Evolutionary conservation across 2,329 filamentous ascomycete species (phyloP).

Genomic region (Colletotrichum orbiculare): DNA sequence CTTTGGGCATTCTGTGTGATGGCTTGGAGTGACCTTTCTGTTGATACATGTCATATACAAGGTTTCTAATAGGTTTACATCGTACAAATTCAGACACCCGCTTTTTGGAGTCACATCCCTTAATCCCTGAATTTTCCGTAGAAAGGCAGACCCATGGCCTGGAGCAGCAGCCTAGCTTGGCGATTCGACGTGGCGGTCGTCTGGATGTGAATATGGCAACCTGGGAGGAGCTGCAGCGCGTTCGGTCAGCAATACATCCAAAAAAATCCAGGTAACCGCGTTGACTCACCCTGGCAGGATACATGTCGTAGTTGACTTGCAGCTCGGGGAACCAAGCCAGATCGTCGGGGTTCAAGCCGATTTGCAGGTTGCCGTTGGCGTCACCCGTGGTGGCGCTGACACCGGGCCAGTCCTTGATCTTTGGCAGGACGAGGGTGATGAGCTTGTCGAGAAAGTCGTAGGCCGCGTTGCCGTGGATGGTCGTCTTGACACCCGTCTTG

Average conservation of each 20-base stretch:
- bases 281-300: conserved; percentile 57
- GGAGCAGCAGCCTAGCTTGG: conserved; percentile 79
- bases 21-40: conserved; percentile 27
- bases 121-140: conserved; percentile 73
- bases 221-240: conserved; percentile 75
- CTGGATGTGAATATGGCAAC: conserved; percentile 84
- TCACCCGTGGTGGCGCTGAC: conserved; percentile 76
- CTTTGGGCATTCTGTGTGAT: background rate
- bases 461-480: conserved; percentile 82
- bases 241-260: conserved; percentile 60
- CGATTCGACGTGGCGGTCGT: conserved; percentile 87
- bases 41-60: conserved; percentile 37
- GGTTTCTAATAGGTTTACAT: conserved; percentile 31
- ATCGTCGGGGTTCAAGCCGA: conserved; percentile 80
- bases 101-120: conserved; percentile 19
- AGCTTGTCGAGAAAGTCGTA: conserved; percentile 92
- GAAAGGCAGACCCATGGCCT: conserved; percentile 71
- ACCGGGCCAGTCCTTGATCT: conserved; percentile 96
- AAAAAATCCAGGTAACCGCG: conserved; percentile 51
- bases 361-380: conserved; percentile 85
- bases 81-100: conserved; percentile 23
- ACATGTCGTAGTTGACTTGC: conserved; percentile 90
- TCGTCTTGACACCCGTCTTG: conserved; percentile 79
- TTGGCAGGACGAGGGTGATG: conserved; percentile 89
- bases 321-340: conserved; percentile 92